Percentiles rank a stretch among this genome's conserved stretches.
These are phyloP conservation scores for Fomitopsis palustris DNA, from an alignment of 1,284 basidiomycete species.

Conservation along the genomic window DNA sequence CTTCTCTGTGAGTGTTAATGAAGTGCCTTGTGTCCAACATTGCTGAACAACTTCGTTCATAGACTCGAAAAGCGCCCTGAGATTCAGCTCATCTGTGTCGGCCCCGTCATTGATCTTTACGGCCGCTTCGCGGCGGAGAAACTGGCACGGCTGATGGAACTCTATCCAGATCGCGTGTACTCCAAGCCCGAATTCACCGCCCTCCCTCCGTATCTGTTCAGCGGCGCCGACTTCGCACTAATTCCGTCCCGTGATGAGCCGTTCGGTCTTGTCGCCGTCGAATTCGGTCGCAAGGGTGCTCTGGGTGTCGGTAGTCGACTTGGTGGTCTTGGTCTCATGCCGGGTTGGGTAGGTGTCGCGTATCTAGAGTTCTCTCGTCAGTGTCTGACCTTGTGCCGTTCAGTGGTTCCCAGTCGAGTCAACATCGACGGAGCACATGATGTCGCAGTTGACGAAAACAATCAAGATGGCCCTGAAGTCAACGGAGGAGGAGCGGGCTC, in stretches of 20 bases:
- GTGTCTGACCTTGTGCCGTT: constrained; percentile 14
- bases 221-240: constrained; percentile 89
- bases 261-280: constrained; percentile 91
- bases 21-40: constrained; percentile 4
- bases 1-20: constrained; percentile 58
- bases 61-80: constrained; percentile 83
- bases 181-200: constrained; percentile 94
- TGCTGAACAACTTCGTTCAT: constrained; percentile 10
- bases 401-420: constrained; percentile 96
- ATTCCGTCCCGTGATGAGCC: constrained; percentile 95
- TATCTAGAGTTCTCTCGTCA: not conserved
- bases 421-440: constrained; percentile 86
- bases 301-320: constrained; percentile 90
- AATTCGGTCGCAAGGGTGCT: constrained; percentile 93
- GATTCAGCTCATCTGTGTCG: constrained; percentile 85
- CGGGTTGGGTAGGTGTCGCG: constrained; percentile 77
- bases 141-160: constrained; percentile 86
- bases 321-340: constrained; percentile 93
- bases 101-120: constrained; percentile 91
- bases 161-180: constrained; percentile 89
- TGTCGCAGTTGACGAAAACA: constrained; percentile 92
- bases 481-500: constrained; percentile 83
- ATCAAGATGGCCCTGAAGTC: constrained; percentile 92
- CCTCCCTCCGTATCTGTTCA: constrained; percentile 89
- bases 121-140: constrained; percentile 94